These are phyloP conservation scores for Gossypium longicalyx DNA, from an alignment of 345 rosid genomes.

Conservation along the genomic window DNA sequence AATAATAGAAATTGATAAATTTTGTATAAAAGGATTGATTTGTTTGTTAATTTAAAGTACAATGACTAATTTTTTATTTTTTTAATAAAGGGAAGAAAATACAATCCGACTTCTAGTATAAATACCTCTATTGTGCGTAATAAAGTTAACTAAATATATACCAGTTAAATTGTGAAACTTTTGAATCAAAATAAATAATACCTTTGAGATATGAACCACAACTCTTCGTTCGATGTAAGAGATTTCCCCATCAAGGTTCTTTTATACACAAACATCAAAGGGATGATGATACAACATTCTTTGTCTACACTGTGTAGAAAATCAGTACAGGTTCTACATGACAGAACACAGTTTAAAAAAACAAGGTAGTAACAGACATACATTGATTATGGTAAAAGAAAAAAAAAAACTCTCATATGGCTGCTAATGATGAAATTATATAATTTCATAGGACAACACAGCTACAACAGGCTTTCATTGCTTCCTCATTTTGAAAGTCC, in stretches of 20 bases:
- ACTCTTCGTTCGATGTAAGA: too few species aligned
- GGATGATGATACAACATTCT: neutral
- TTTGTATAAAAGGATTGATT: too few species aligned
- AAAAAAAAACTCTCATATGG: neutral
- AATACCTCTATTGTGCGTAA: too few species aligned
- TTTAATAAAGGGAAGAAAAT: too few species aligned
- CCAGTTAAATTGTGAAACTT: too few species aligned
- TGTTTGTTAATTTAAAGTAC: too few species aligned
- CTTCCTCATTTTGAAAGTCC: slow-evolving; percentile 10
- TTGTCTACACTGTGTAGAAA: neutral
- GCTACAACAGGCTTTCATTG: slow-evolving; percentile 13
- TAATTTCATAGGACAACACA: slow-evolving; percentile 33
- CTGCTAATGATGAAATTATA: neutral
- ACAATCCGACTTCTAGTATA: accelerated
- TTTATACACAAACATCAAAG: neutral
- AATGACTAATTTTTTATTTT: too few species aligned
- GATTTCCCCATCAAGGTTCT: neutral
- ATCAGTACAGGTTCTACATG: neutral
- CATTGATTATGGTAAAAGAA: neutral
- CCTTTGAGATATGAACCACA: too few species aligned
- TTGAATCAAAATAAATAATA: too few species aligned
- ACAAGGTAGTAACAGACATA: neutral
- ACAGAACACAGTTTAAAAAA: neutral
- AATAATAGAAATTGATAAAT: too few species aligned
- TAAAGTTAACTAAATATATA: too few species aligned